Conservation (phyloP, 345 rosid species). For the Sapria himalayana region DNA sequence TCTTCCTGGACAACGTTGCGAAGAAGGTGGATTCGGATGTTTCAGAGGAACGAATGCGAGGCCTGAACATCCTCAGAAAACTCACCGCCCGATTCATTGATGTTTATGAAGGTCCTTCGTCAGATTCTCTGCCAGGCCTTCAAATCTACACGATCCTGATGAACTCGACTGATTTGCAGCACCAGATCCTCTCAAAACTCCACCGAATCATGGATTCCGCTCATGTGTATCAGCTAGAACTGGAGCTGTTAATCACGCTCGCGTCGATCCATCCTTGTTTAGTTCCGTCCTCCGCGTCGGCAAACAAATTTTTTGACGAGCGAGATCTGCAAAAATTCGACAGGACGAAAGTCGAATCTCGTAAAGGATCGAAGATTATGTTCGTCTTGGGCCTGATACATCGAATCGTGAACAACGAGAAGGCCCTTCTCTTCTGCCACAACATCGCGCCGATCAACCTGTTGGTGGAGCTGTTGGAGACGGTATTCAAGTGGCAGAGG, state of each 20-base stretch:
- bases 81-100: constrained; percentile 67
- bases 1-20: constrained; percentile 58
- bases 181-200: constrained; percentile 36
- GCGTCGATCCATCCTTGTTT: constrained; percentile 83
- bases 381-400: constrained; percentile 72
- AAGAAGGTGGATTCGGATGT: constrained; percentile 48
- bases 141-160: constrained; percentile 78
- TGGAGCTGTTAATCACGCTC: constrained; percentile 68
- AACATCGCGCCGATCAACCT: constrained; percentile 68
- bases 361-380: constrained; percentile 75
- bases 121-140: constrained; percentile 68
- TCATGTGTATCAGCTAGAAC: constrained; percentile 58
- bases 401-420: constrained; percentile 51
- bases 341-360: constrained; percentile 29
- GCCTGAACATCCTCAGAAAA: constrained; percentile 57
- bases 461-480: constrained; percentile 48
- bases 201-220: constrained; percentile 34
- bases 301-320: constrained; percentile 26
- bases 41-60: constrained; percentile 57
- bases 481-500: constrained; percentile 43
- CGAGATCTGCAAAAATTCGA: constrained; percentile 35
- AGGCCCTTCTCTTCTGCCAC: constrained; percentile 74
- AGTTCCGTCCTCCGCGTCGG: constrained; percentile 49
- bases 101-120: constrained; percentile 46
- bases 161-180: constrained; percentile 61